Percentiles rank a stretch among this genome's conserved stretches.
Evolutionary conservation across 2,329 filamentous ascomycete genomes (phyloP).

Genomic region (Grosmannia penicillata): DNA sequence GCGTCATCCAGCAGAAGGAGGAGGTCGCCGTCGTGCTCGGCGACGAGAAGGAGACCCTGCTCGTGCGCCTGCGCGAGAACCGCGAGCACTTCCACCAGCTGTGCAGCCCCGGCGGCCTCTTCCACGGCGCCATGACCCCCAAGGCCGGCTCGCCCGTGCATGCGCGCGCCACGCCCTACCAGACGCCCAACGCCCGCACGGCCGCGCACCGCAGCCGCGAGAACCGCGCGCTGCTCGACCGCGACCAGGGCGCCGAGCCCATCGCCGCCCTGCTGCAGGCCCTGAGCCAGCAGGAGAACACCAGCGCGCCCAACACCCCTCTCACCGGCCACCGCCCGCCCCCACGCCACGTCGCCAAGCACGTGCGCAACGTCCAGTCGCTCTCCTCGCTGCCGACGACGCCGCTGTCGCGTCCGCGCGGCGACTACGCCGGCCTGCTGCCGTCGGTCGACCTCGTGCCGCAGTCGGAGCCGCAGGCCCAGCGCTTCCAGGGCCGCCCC

Average conservation of each 20-base stretch:
- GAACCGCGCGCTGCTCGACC: conserved; percentile 19
- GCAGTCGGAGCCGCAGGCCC: conserved; percentile 40
- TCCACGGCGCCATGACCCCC: conserved; percentile 47
- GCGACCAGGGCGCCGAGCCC: conserved; percentile 42
- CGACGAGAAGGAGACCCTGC: conserved; percentile 64
- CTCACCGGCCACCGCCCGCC: conserved; percentile 28
- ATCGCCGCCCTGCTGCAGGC: conserved; percentile 74
- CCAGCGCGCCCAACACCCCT: conserved; percentile 61
- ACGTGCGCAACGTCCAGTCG: conserved; percentile 65
- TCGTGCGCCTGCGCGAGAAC: conserved; percentile 78
- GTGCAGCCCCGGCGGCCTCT: conserved; percentile 57
- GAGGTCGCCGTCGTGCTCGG: conserved; percentile 54
- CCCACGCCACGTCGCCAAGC: conserved; percentile 39
- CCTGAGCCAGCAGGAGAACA: conserved; percentile 63
- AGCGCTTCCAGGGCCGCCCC: conserved; percentile 3
- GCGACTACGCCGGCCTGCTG: conserved; percentile 36
- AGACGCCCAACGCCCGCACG: conserved; percentile 28
- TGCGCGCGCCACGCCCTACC: conserved; percentile 32
- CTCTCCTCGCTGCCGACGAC: conserved; percentile 75
- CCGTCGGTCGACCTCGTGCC: conserved; percentile 49
- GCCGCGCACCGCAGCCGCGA: conserved; percentile 27
- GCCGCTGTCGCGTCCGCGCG: conserved; percentile 40
- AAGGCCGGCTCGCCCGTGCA: conserved; percentile 29
- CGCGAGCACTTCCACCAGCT: conserved; percentile 72
- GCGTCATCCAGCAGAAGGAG: conserved; percentile 62